These are phyloP conservation scores for Jamesozyma spencerorum DNA, from an alignment of 805 yeast species.

Conservation along the genomic window DNA sequence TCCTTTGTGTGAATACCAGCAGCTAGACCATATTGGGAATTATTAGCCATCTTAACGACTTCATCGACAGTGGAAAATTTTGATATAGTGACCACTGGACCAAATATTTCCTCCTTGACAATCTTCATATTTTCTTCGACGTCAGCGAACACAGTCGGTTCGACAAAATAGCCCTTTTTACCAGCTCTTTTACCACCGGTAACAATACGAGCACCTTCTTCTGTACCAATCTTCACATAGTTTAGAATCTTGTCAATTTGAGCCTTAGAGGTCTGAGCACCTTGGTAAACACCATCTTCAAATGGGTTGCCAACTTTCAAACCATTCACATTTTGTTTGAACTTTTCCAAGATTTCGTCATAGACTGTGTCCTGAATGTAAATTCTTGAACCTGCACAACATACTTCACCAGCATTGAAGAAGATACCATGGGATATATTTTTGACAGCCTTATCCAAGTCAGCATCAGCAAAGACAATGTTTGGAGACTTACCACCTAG, in stretches of 20 bases:
- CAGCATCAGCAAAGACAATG: slow-evolving; percentile 78
- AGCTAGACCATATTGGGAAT: slow-evolving; percentile 76
- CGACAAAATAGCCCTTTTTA: slow-evolving; percentile 56
- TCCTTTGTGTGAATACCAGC: slow-evolving; percentile 82
- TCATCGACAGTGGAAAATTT: slow-evolving; percentile 80
- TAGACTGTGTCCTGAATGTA: slow-evolving; percentile 80
- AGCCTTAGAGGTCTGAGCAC: slow-evolving; percentile 79
- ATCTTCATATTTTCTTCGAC: slow-evolving; percentile 59
- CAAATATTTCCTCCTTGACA: slow-evolving; percentile 75
- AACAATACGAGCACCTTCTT: slow-evolving; percentile 73
- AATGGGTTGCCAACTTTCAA: slow-evolving; percentile 78
- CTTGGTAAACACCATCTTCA: slow-evolving; percentile 69
- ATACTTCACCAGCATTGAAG: slow-evolving; percentile 92
- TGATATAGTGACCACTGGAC: slow-evolving; percentile 81
- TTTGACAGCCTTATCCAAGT: slow-evolving; percentile 65
- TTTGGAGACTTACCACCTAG: slow-evolving; percentile 96
- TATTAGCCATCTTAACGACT: slow-evolving; percentile 69
- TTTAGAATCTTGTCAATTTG: slow-evolving; percentile 72
- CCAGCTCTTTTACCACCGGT: slow-evolving; percentile 61
- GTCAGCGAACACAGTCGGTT: slow-evolving; percentile 69
- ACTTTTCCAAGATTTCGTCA: slow-evolving; percentile 60
- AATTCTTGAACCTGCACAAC: slow-evolving; percentile 90
- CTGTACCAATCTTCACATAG: slow-evolving; percentile 67
- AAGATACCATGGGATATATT: slow-evolving; percentile 75
- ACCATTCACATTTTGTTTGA: slow-evolving; percentile 44